These are phyloP conservation scores for Raffaelea ambrosiae DNA, from an alignment of 2,329 filamentous ascomycete species.

Conservation along the genomic window DNA sequence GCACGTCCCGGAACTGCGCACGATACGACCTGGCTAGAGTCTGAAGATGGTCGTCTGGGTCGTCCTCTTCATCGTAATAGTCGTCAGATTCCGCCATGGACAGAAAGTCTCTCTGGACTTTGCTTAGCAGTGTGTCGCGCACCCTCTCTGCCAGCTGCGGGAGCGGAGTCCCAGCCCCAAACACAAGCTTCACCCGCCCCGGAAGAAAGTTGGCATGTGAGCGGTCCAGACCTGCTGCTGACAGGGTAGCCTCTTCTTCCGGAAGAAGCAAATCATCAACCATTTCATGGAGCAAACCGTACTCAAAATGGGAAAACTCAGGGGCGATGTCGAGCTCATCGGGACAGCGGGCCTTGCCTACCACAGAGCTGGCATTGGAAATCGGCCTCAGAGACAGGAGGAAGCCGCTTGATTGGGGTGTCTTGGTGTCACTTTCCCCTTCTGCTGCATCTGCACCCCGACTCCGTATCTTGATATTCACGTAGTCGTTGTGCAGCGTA, in stretches of 20 bases:
- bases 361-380: constrained; percentile 35
- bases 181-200: constrained; percentile 8
- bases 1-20: constrained; percentile 35
- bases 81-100: constrained; percentile 37
- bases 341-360: constrained; percentile 21
- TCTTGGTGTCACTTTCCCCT: constrained; percentile 14
- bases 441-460: not conserved
- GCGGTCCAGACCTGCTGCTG: constrained; percentile 13
- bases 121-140: constrained; percentile 25
- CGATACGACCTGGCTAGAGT: constrained; percentile 40
- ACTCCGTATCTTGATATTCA: constrained; percentile 36
- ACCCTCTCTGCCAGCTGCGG: constrained; percentile 28
- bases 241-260: too few species aligned
- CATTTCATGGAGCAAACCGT: too few species aligned
- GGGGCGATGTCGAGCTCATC: too few species aligned
- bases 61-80: constrained; percentile 27
- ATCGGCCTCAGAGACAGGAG: constrained; percentile 45
- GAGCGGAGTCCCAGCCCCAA: constrained; percentile 18
- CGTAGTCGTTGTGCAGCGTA: constrained; percentile 49
- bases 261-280: too few species aligned
- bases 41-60: constrained; percentile 13
- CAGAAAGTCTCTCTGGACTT: constrained; percentile 29
- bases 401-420: constrained; percentile 26
- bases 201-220: constrained; percentile 19
- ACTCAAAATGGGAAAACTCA: too few species aligned